Percentiles rank a stretch among this genome's conserved stretches.
These are phyloP conservation scores for Crithidia mellificae DNA, from an alignment of 208 protist genomes.

Conservation along the genomic window DNA sequence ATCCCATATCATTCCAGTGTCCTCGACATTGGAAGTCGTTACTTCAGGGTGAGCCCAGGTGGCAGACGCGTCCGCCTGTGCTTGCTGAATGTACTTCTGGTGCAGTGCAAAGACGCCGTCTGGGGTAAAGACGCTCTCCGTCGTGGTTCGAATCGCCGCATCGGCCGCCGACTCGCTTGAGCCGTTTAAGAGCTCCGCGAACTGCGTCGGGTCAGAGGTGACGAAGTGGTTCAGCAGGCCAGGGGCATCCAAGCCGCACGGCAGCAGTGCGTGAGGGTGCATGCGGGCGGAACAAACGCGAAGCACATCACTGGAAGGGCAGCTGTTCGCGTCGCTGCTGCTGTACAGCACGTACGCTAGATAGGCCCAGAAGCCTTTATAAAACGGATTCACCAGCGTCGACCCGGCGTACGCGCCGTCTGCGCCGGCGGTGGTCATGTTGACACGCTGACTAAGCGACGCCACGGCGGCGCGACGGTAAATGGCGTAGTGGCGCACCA, in stretches of 20 bases:
- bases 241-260: slow-evolving; percentile 64
- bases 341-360: slow-evolving; percentile 27
- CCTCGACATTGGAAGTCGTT: not conserved
- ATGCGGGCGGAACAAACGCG: slow-evolving; percentile 58
- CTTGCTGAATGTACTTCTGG: slow-evolving; percentile 50
- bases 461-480: slow-evolving; percentile 58
- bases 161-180: slow-evolving; percentile 3
- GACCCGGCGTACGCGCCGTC: slow-evolving; percentile 33
- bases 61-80: slow-evolving; percentile 20
- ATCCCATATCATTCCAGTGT: slow-evolving; percentile 31
- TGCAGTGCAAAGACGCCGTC: slow-evolving; percentile 44
- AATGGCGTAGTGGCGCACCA: slow-evolving; percentile 75
- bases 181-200: slow-evolving; percentile 10
- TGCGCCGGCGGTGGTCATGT: slow-evolving; percentile 44
- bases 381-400: slow-evolving; percentile 71
- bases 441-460: slow-evolving; percentile 58
- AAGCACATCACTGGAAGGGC: slow-evolving; percentile 28
- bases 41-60: slow-evolving; percentile 4
- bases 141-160: slow-evolving; percentile 23
- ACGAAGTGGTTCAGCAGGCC: slow-evolving; percentile 57
- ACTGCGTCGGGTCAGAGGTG: slow-evolving; percentile 36
- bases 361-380: slow-evolving; percentile 61
- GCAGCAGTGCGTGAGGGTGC: slow-evolving; percentile 68
- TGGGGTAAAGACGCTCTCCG: slow-evolving; percentile 20
- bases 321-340: slow-evolving; percentile 9